A percentile compares a stretch with the other conserved stretches of the same genome.
phyloP scores from a whole-genome alignment of 169 alveolate genomes.

The Miamiensis avidus region DNA sequence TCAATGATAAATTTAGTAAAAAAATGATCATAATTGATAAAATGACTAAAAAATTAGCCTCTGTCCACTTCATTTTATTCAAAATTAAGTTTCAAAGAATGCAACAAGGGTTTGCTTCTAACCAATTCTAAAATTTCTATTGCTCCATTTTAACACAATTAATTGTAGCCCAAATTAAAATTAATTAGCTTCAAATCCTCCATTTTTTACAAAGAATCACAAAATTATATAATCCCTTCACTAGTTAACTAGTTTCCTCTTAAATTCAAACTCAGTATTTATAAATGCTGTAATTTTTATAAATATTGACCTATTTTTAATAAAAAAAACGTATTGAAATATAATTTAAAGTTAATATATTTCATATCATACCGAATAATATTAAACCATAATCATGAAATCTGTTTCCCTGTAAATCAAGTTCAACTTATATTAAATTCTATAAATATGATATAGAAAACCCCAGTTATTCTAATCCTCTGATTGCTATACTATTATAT shows the following conservation, averaged over 20 bases:
- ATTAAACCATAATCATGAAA: background rate
- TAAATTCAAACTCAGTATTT: too few species aligned
- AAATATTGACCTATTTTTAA: background rate
- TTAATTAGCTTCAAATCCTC: background rate
- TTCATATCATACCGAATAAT: background rate
- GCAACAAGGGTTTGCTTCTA: background rate
- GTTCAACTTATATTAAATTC: background rate
- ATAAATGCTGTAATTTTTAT: too few species aligned
- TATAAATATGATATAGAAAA: background rate
- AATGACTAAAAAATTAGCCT: background rate
- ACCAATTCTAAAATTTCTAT: background rate
- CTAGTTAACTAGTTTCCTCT: background rate
- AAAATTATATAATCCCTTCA: background rate
- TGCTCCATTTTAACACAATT: background rate
- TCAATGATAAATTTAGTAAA: background rate
- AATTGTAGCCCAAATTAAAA: background rate
- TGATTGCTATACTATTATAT: background rate
- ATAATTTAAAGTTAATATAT: too few species aligned
- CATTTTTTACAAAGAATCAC: too few species aligned
- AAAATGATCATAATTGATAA: background rate
- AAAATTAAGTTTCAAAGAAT: too few species aligned
- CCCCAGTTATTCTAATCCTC: background rate
- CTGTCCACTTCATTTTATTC: background rate
- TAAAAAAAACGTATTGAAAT: too few species aligned
- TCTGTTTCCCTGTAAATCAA: background rate